phyloP scores from a whole-genome alignment of 495 filamentous ascomycete species.

The Podospora conica region DNA sequence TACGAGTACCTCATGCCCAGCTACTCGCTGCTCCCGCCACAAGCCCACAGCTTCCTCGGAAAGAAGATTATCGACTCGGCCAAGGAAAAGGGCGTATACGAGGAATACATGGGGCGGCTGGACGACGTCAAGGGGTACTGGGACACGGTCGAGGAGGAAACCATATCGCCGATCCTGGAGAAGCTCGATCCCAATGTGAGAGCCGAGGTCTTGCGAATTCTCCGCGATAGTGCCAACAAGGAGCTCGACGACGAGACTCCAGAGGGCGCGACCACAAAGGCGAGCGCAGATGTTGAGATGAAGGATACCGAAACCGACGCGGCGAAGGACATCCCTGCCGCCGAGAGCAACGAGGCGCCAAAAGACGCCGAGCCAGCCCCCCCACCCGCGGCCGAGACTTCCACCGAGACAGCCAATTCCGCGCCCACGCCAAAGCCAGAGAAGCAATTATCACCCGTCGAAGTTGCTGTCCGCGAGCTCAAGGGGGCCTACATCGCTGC shows the following conservation, averaged over 20 bases:
- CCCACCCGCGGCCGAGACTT: conserved; percentile 1
- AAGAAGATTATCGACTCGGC: conserved; percentile 68
- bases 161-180: conserved; percentile 67
- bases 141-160: conserved; percentile 67
- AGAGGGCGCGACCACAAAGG: conserved; percentile 1
- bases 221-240: conserved; percentile 32
- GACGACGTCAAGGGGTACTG: conserved; percentile 75
- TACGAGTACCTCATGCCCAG: conserved; percentile 96
- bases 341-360: not conserved
- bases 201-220: conserved; percentile 36
- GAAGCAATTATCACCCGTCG: conserved; percentile 41
- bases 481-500: conserved; percentile 71
- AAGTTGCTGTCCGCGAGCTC: conserved; percentile 63
- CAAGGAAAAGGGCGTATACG: conserved; percentile 61
- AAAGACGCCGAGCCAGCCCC: not conserved
- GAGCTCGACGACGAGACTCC: conserved; percentile 18
- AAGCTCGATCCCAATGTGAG: conserved; percentile 37
- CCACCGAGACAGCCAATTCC: conserved; percentile 7
- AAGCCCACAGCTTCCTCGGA: conserved; percentile 77
- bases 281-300: conserved; percentile 10
- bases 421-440: conserved; percentile 14
- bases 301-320: not conserved
- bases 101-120: conserved; percentile 60
- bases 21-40: conserved; percentile 84
- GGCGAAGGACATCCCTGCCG: not conserved